Base-by-base conservation (phyloP, 2,329 filamentous ascomycete species). In the Xylariaceae sp. region DNA sequence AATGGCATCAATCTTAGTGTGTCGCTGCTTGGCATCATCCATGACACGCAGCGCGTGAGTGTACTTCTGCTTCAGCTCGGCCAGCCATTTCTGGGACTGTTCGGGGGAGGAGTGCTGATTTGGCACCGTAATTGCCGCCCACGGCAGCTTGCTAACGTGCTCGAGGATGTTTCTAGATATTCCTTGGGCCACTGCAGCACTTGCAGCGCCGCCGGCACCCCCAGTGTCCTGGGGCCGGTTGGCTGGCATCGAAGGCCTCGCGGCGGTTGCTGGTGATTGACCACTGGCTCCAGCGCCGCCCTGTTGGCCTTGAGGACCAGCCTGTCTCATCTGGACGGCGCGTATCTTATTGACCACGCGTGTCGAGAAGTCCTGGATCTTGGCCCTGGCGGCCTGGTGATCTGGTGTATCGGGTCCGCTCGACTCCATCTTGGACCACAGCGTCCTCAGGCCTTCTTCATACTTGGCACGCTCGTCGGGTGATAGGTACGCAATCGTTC, bases 341-440 rank as follows among this genome's bases (percentile, higher is more conserved):
- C 42, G 44, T 5, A 76, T 63, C 52, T 77, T 79, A 0, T 52
- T 54, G 3, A 65, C 55, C 2, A 81, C 62, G 55, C 75, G 76
- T 27, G 65, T 65, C 0, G 75, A 75, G 49, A 81, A 80, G 7
- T 80, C 74, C 5, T 60, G 53, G 15, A 81, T 71, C 56, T 78
- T 80, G 25, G 65, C 64, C 42, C 67, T 68, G 0, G 76, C 75
- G 0, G 61, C 58, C 16, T 63, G 53, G 29, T 77, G 67, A 15
- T 70, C 64, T 1, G 49, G 46, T 3, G 70, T 72, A 2, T 63
- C 59, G 0, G 65, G 53, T 1, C 61, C 56, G 14, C 61, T 66
- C 37, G 71, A 67, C 29, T 72, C 66, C 25, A 72, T 63, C 15
- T 57, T 62, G 2, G 41, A 33, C 68, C 73, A 81, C 0, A 80